Evolutionary conservation across 768 basidiomycete genomes (phyloP).

Genomic region (Chalciporus pseudorubinellus): DNA sequence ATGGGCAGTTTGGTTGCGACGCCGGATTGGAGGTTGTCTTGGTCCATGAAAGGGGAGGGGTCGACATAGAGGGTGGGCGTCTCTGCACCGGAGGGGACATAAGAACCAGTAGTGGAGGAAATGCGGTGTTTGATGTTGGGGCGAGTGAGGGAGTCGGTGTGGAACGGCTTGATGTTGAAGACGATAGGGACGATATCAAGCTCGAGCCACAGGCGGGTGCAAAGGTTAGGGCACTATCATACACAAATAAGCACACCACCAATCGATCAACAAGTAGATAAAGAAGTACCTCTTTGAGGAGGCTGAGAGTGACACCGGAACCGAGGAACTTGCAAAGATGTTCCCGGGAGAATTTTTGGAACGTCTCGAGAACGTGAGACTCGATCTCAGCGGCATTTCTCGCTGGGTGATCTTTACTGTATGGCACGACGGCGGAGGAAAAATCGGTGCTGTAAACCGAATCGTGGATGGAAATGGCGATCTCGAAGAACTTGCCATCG

Average conservation of each 20-base stretch:
- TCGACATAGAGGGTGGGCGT: constrained; percentile 73
- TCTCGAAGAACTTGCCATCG: constrained; percentile 60
- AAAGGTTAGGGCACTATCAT: constrained; percentile 69
- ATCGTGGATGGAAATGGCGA: constrained; percentile 80
- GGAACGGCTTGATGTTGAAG: constrained; percentile 82
- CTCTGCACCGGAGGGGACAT: constrained; percentile 72
- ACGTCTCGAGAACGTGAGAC: constrained; percentile 55
- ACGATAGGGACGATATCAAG: constrained; percentile 82
- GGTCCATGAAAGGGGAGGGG: constrained; percentile 45
- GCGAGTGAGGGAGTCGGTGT: constrained; percentile 73
- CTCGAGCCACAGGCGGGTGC: constrained; percentile 81
- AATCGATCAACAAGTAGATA: constrained; percentile 2
- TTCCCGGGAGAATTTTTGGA: constrained; percentile 70
- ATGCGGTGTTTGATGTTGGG: constrained; percentile 82
- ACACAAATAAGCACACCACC: constrained; percentile 20
- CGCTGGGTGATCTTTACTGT: constrained; percentile 47
- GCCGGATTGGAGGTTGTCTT: constrained; percentile 40
- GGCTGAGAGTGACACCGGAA: constrained; percentile 68
- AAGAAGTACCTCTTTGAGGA: constrained; percentile 62
- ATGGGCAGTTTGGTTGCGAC: constrained; percentile 64
- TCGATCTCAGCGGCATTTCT: constrained; percentile 63
- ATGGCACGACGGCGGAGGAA: constrained; percentile 54
- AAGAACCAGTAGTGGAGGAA: constrained; percentile 76
- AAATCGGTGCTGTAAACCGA: constrained; percentile 85
- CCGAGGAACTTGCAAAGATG: constrained; percentile 87